phyloP scores from a whole-genome alignment of 2,329 filamentous ascomycete species.

The Falciphora oryzae region DNA sequence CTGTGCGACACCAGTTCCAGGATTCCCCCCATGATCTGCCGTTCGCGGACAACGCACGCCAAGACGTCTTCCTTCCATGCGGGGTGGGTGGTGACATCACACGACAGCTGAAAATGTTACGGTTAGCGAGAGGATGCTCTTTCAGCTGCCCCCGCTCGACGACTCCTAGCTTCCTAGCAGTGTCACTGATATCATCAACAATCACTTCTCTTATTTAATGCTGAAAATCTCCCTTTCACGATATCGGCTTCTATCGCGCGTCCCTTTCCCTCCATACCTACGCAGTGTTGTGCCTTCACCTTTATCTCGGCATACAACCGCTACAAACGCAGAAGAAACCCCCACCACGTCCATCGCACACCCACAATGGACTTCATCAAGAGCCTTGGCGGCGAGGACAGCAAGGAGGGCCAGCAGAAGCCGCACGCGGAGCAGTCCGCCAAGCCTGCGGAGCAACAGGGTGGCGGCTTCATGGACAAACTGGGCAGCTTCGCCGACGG shows the following conservation, averaged over 20 bases:
- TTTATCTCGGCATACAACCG: neutral
- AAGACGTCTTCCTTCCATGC: neutral
- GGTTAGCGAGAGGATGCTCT: too few relatives aligned
- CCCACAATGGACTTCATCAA: conserved; percentile 50
- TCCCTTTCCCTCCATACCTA: neutral
- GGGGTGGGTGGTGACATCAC: neutral
- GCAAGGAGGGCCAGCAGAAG: conserved; percentile 25
- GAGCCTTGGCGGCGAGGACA: conserved; percentile 38
- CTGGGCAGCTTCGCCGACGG: conserved; percentile 8
- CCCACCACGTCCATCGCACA: neutral
- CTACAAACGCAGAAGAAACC: neutral
- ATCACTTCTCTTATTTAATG: neutral
- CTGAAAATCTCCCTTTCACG: neutral
- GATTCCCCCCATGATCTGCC: neutral
- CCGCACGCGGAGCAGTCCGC: conserved; percentile 18
- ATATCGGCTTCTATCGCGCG: neutral
- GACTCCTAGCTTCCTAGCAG: too few relatives aligned
- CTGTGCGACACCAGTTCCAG: neutral
- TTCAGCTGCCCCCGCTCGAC: neutral
- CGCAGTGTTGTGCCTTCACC: neutral
- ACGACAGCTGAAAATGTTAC: neutral
- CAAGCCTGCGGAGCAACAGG: conserved; percentile 2
- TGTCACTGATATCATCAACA: neutral
- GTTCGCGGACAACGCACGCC: neutral
- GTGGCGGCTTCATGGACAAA: conserved; percentile 7